Base-by-base conservation (phyloP, 805 yeast species). In the Spathaspora passalidarum region DNA sequence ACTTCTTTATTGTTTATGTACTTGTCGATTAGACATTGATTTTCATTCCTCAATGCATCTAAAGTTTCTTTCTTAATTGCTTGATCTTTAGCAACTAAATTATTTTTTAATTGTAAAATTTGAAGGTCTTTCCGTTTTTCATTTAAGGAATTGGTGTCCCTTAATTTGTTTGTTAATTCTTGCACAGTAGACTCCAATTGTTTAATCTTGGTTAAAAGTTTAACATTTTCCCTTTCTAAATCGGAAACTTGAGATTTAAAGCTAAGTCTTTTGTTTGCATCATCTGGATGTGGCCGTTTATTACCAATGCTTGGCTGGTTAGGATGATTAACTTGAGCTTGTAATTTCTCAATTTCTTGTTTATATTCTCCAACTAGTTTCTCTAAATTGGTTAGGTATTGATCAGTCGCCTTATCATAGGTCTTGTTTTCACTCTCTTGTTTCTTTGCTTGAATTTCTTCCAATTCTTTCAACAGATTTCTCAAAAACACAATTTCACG, bases 61-160 rank as follows among this genome's bases (percentile, higher is more conserved):
- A 87, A 60, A 45, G 76, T 68, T 34, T 72, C 68, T 46, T 68
- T 73, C 52, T 82, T 84, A 13, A 83, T 68, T n/a, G 73, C 61
- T 57, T 87, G 91, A 51, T 84, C 84, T 13, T 69, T 70, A 2
- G 73, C 45, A 11, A 82, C 73, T 1, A 96, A 95, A 58, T 84
- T 87, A 25, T 79, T 74, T 39, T 83, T 73, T 46, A 86, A 62
- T 59, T 86, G 86, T 11, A 88, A 60, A 2, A 88, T 72, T 43
- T 82, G 74, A 1, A 73, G 49, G 22, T 60, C 51, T 8, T 56
- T 49, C 25, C 51, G 52, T 38, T 61, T 60, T 7, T 44, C 8
- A 16, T 59, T 51, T 3, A 65, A 45, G n/a, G 47, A 38, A 16
- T 55, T 50, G 4, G 56, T 43, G 22, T 68, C 50, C 2, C 66